A percentile compares a stretch with the other conserved stretches of the same genome.
Conservation (phyloP, 805 yeast species). For the Komagataella pastoris region DNA sequence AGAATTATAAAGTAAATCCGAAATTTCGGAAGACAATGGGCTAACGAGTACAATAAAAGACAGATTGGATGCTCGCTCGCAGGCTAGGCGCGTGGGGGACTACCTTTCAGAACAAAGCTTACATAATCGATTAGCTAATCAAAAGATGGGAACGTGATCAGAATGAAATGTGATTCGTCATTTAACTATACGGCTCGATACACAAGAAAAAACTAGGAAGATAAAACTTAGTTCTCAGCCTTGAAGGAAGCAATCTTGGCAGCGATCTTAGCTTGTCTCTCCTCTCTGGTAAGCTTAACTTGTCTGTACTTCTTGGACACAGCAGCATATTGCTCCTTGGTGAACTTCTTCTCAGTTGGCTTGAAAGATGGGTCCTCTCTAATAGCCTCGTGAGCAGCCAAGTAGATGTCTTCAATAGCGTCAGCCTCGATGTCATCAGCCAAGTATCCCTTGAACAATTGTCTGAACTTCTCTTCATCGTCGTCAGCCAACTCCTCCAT, state of each 20-base stretch:
- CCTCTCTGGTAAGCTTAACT: slow-evolving; percentile 78
- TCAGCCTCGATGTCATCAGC: slow-evolving; percentile 97
- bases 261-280: slow-evolving; percentile 81
- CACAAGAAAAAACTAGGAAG: background rate
- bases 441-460: slow-evolving; percentile 91
- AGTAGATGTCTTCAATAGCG: slow-evolving; percentile 89
- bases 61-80: background rate
- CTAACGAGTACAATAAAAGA: background rate
- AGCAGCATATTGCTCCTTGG: slow-evolving; percentile 98
- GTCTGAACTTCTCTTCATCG: slow-evolving; percentile 98
- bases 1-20: background rate
- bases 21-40: background rate
- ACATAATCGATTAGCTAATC: background rate
- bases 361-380: slow-evolving; percentile 91
- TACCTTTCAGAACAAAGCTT: background rate
- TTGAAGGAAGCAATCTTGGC: slow-evolving; percentile 91
- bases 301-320: slow-evolving; percentile 87
- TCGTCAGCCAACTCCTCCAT: slow-evolving; percentile 99
- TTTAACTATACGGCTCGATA: background rate
- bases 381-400: slow-evolving; percentile 88
- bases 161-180: background rate
- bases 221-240: slow-evolving; percentile 26
- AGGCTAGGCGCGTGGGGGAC: background rate
- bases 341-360: slow-evolving; percentile 83
- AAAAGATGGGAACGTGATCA: background rate